A percentile compares a stretch with the other conserved stretches of the same genome.
Conservation (phyloP, 2,329 filamentous ascomycete species). For the Penicillium psychrosexuale region DNA sequence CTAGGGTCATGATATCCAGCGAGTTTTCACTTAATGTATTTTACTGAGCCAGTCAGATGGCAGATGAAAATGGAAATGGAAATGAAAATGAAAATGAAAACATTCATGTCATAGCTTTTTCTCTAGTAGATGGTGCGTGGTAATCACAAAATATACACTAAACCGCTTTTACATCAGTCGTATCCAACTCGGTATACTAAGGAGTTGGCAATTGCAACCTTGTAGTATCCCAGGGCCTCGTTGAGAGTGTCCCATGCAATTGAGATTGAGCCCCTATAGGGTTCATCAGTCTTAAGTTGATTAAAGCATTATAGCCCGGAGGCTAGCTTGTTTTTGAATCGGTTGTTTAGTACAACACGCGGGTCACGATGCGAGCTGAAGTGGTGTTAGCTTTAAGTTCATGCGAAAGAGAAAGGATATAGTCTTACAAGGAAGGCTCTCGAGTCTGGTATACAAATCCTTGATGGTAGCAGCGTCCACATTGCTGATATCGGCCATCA, state of each 20-base stretch:
- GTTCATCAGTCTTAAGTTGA: slow-evolving; percentile 20
- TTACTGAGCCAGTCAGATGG: slow-evolving; percentile 4
- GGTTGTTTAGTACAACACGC: slow-evolving; percentile 41
- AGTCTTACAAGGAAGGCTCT: slow-evolving; percentile 73
- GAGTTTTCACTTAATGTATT: background rate
- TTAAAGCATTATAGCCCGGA: slow-evolving; percentile 13
- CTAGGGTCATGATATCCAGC: slow-evolving; percentile 6
- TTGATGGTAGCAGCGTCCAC: slow-evolving; percentile 79
- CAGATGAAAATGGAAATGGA: background rate
- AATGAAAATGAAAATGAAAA: slow-evolving; percentile 1
- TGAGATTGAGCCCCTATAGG: slow-evolving; percentile 2
- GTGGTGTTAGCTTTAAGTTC: background rate
- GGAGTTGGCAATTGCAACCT: background rate
- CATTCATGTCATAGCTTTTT: slow-evolving; percentile 14
- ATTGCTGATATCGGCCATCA: slow-evolving; percentile 95
- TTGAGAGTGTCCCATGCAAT: slow-evolving; percentile 18
- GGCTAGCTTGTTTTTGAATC: slow-evolving; percentile 1
- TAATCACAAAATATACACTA: slow-evolving; percentile 12
- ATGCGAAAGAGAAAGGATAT: background rate
- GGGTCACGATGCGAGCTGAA: slow-evolving; percentile 47
- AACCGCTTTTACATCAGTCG: slow-evolving; percentile 1
- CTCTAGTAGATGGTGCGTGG: slow-evolving; percentile 4
- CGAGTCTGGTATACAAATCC: slow-evolving; percentile 77
- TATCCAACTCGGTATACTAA: slow-evolving; percentile 1
- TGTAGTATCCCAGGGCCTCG: slow-evolving; percentile 11